These are phyloP conservation scores for Coemansia sp. DNA, from an alignment of 192 early-diverging fungal genomes.

Conservation along the genomic window DNA sequence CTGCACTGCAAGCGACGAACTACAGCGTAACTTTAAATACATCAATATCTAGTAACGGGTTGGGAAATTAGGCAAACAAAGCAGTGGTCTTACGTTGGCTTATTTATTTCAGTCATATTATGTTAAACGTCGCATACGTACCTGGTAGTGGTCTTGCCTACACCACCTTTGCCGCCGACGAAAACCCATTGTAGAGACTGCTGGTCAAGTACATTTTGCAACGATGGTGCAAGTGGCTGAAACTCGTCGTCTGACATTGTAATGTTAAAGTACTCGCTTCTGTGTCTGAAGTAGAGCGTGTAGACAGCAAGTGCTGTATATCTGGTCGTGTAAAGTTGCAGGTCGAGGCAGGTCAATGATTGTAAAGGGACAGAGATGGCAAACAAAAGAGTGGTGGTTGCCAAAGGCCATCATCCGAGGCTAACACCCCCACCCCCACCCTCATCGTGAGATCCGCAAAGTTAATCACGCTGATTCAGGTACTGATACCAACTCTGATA, in stretches of 20 bases:
- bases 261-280: neutral
- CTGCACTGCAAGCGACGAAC: constrained; percentile 93
- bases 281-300: neutral
- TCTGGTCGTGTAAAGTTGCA: neutral
- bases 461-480: neutral
- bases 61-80: neutral
- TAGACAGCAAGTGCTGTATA: neutral
- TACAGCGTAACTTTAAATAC: constrained; percentile 21
- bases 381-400: neutral
- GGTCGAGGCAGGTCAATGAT: neutral
- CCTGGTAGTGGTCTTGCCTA: constrained; percentile 86
- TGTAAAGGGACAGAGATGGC: neutral
- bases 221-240: constrained; percentile 73
- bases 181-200: constrained; percentile 97
- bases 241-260: constrained; percentile 68
- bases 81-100: neutral
- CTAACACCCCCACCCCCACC: neutral
- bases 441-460: neutral
- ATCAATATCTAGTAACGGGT: neutral
- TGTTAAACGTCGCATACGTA: constrained; percentile 10
- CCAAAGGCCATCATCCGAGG: neutral
- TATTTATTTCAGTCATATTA: neutral
- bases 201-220: constrained; percentile 97
- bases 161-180: constrained; percentile 99
- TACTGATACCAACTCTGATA: neutral